These are phyloP conservation scores for Claviceps purpurea DNA, from an alignment of 2,329 filamentous ascomycete species.

Conservation along the genomic window DNA sequence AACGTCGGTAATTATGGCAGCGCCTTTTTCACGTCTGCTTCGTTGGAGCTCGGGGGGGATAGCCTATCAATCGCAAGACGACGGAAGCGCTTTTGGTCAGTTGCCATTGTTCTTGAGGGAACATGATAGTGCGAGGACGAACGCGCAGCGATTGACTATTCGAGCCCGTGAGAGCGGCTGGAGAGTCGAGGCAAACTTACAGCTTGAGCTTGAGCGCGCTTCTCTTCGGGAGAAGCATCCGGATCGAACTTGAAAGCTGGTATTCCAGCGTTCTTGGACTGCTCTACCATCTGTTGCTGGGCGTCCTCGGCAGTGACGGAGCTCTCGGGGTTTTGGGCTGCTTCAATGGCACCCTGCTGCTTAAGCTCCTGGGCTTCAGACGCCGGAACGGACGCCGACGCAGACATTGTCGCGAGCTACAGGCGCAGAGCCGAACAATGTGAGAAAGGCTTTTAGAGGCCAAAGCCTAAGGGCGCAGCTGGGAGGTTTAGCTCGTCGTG, in stretches of 20 bases:
- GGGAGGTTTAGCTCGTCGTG: background rate
- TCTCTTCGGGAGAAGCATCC: constrained; percentile 69
- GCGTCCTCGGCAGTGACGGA: constrained; percentile 56
- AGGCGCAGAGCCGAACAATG: constrained; percentile 4
- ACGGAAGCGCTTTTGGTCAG: background rate
- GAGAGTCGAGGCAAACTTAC: constrained; percentile 36
- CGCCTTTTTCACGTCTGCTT: constrained; percentile 36
- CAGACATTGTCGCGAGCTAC: constrained; percentile 19
- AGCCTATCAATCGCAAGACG: constrained; percentile 13
- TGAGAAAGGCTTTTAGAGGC: background rate
- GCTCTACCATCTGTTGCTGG: constrained; percentile 58
- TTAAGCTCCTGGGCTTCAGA: constrained; percentile 50
- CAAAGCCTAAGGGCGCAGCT: constrained; percentile 5
- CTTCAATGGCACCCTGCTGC: constrained; percentile 66
- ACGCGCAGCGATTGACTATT: background rate
- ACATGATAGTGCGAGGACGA: no score
- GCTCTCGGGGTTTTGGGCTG: constrained; percentile 58
- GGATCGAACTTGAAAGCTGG: constrained; percentile 79
- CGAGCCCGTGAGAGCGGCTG: background rate
- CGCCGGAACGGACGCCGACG: constrained; percentile 1
- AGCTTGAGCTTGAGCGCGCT: constrained; percentile 63
- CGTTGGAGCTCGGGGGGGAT: constrained; percentile 25
- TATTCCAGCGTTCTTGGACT: constrained; percentile 67
- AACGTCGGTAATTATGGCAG: constrained; percentile 66
- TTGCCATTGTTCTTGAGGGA: background rate